phyloP scores from a whole-genome alignment of 345 rosid genomes.

The Euphorbia peplus region DNA sequence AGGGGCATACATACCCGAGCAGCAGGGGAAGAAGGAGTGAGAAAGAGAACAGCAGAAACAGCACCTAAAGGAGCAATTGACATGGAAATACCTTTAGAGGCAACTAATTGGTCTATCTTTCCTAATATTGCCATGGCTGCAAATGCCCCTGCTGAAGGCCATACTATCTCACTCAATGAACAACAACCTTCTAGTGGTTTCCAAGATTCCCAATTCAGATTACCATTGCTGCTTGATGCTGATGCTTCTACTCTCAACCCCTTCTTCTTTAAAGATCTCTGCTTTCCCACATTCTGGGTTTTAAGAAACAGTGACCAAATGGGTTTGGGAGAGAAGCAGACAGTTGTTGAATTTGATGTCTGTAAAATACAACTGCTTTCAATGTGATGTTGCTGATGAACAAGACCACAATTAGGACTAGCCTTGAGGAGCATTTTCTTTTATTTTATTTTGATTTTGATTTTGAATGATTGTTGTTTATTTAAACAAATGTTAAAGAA shows the following conservation, averaged over 20 bases:
- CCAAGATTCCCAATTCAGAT: slow-evolving; percentile 83
- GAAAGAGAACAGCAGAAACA: slow-evolving; percentile 78
- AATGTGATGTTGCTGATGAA: background rate
- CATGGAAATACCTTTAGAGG: slow-evolving; percentile 67
- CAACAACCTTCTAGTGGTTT: slow-evolving; percentile 51
- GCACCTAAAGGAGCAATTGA: slow-evolving; percentile 93
- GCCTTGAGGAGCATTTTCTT: background rate
- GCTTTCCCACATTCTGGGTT: background rate
- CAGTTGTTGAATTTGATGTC: background rate
- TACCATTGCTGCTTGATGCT: no score
- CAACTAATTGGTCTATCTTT: slow-evolving; percentile 73
- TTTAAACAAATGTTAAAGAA: no score
- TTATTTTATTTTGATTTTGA: no score
- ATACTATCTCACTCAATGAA: slow-evolving; percentile 69
- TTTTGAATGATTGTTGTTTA: no score
- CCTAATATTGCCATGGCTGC: slow-evolving; percentile 91
- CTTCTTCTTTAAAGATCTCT: background rate
- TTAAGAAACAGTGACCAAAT: background rate
- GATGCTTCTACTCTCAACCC: slow-evolving; percentile 30
- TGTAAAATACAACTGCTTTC: background rate
- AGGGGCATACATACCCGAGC: slow-evolving; percentile 48
- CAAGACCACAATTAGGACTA: background rate
- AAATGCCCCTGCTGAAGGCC: slow-evolving; percentile 99
- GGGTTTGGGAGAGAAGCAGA: background rate
- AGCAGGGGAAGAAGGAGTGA: slow-evolving; percentile 76